Evolutionary conservation across 1,139 yeast species (phyloP), one percentile per base, ranked within the genome.

Genomic region (Hemisphaericaspora lyxosophila): DNA sequence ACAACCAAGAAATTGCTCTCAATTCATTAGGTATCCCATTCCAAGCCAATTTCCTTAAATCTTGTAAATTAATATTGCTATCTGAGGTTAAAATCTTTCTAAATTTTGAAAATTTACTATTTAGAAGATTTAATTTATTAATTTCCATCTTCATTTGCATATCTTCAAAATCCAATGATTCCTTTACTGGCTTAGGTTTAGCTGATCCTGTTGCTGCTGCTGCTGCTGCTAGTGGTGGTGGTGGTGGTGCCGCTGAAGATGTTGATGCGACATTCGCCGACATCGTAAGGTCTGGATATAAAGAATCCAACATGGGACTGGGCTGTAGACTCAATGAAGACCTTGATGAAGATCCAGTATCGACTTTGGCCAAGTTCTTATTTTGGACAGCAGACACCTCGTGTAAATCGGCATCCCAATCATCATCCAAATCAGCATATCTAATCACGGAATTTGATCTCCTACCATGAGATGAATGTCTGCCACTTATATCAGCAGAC

Each of bases 321-420:
- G 48, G 45, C 24, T 36, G 42, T 22, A 47, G 32, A 30, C 41
- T 45, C 5, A 49, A 8, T 9, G 50, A 39, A 4, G 42, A 26
- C 19, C 43, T 39, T 12, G 46, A 37, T 7, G 44, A 36, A 15
- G 19, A 15, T 7, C 27, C 29, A 5, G 45, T 39, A 3, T 34
- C 41, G 19, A 25, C 18, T 4, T 5, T 7, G 7, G 19, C 19
- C 7, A 25, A n/a, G 2, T 9, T 19, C 35, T 15, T 39, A 44
- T 44, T 38, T 42, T 36, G 40, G 19, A 34, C 37, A 24, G 35
- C 15, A 36, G 53, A 42, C 8, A 54, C 65, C 46, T 70, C 84
- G 46, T 84, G 88, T 32, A 88, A 70, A 27, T 81, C 85, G 4
- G 95, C 94, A 55, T 88, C 90, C 97, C 96, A 89, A 59, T 88